Conservation (phyloP, 345 rosid species). For the Noccaea caerulescens region DNA sequence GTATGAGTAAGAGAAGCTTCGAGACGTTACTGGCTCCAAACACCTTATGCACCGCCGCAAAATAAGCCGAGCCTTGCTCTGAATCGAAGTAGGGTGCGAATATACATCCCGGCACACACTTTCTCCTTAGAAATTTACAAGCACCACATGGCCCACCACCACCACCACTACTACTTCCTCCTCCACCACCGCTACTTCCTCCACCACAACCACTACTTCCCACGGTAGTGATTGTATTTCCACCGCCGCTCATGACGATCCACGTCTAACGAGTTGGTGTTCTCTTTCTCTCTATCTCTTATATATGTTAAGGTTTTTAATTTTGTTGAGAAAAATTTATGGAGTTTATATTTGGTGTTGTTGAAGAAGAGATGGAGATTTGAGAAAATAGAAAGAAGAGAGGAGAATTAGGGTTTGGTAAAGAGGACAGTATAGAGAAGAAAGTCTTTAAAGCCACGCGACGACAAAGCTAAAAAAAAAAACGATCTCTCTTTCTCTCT, state of each 20-base stretch:
- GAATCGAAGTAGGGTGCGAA: constrained; percentile 88
- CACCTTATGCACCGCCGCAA: constrained; percentile 85
- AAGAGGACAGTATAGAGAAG: constrained; percentile 43
- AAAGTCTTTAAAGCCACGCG: constrained; percentile 97
- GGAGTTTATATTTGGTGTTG: constrained; percentile 18
- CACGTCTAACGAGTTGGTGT: constrained; percentile 1
- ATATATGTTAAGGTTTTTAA: constrained; percentile 1
- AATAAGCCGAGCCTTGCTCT: constrained; percentile 84
- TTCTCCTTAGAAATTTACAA: constrained; percentile 82
- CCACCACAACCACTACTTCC: constrained; percentile 43
- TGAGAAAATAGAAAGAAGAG: constrained; percentile 30
- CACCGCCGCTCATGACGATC: constrained; percentile 56
- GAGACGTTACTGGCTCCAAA: constrained; percentile 97
- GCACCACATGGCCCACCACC: constrained; percentile 83
- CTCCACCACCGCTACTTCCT: constrained; percentile 28
- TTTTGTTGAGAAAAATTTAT: background rate
- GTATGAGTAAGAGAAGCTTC: constrained; percentile 69
- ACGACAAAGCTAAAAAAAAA: constrained; percentile 56
- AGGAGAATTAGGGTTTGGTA: constrained; percentile 55
- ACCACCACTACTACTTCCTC: constrained; percentile 41
- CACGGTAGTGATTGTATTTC: constrained; percentile 55
- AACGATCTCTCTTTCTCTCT: constrained; percentile 33
- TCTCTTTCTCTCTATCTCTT: constrained; percentile 6
- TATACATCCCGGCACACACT: constrained; percentile 80
- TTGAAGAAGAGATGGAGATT: constrained; percentile 19